These are phyloP conservation scores for Colletotrichum lini DNA, from an alignment of 2,329 filamentous ascomycete species.

Conservation along the genomic window DNA sequence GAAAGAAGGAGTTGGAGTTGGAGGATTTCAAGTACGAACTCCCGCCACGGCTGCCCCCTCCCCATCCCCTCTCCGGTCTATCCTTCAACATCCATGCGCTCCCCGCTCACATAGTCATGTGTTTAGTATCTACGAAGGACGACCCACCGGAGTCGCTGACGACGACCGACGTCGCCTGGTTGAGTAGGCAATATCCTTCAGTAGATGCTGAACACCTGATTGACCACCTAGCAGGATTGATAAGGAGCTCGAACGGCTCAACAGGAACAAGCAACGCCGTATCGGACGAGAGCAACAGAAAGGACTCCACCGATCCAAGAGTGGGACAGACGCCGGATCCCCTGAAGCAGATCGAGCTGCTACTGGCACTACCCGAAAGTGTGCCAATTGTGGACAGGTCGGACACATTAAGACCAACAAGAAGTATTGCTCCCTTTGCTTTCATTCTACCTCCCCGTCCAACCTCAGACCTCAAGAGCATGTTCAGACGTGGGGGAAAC, in stretches of 20 bases:
- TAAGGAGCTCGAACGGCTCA: conserved; percentile 84
- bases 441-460: conserved; percentile 46
- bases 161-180: conserved; percentile 42
- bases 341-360: conserved; percentile 68
- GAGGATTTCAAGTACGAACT: conserved; percentile 57
- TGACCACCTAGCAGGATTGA: conserved; percentile 67
- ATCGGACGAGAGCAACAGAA: conserved; percentile 94
- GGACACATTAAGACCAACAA: conserved; percentile 99
- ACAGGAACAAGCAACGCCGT: conserved; percentile 92
- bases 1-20: conserved; percentile 79
- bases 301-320: conserved; percentile 64
- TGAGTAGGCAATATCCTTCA: conserved; percentile 39
- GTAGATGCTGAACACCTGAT: conserved; percentile 40
- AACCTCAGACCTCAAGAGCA: conserved; percentile 22
- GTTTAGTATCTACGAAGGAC: conserved; percentile 44
- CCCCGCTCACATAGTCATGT: conserved; percentile 41
- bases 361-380: conserved; percentile 86
- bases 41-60: conserved; percentile 18
- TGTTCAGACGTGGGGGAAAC: conserved; percentile 40
- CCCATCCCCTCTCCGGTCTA: conserved; percentile 35
- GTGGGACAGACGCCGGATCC: conserved; percentile 60
- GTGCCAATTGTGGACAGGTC: conserved; percentile 96
- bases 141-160: conserved; percentile 41
- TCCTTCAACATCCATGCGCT: conserved; percentile 38
- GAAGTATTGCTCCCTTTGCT: conserved; percentile 75